Conservation (phyloP, 2,329 filamentous ascomycete species). For the Exophiala phaeomuriformis region DNA sequence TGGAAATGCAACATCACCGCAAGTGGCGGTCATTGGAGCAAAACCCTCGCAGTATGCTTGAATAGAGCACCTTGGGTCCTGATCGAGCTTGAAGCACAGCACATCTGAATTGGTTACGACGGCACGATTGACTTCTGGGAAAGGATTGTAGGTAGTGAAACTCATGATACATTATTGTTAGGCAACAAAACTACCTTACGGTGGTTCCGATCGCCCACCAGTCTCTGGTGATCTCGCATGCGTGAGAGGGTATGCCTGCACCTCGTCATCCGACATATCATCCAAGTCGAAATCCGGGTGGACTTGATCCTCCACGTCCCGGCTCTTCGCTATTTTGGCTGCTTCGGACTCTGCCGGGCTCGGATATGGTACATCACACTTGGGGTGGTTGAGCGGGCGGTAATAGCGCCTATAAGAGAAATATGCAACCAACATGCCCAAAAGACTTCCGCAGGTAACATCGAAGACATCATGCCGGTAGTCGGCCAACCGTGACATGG, state of each 20-base stretch:
- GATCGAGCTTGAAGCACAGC: too few relatives aligned
- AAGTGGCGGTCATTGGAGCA: too few relatives aligned
- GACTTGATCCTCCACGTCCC: conserved; percentile 22
- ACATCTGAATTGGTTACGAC: too few relatives aligned
- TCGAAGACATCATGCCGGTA: conserved; percentile 60
- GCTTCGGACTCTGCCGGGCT: conserved; percentile 18
- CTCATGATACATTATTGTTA: not conserved
- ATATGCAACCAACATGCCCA: conserved; percentile 50
- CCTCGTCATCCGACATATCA: conserved; percentile 20
- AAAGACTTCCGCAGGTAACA: conserved; percentile 48
- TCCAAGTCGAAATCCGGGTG: conserved; percentile 22
- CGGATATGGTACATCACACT: conserved; percentile 48
- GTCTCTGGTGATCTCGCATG: conserved; percentile 1
- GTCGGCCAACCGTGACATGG: conserved; percentile 55
- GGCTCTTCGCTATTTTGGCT: not conserved
- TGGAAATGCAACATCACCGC: too few relatives aligned
- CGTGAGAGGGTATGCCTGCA: conserved; percentile 17
- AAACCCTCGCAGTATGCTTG: too few relatives aligned
- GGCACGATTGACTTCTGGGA: too few relatives aligned
- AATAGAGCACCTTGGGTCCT: too few relatives aligned
- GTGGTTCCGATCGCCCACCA: conserved; percentile 1
- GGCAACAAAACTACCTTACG: conserved; percentile 6
- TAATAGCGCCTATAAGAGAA: conserved; percentile 57
- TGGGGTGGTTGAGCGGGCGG: conserved; percentile 44
- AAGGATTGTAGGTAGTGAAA: not conserved